These are phyloP conservation scores for Gomphus bonarii DNA, from an alignment of 1,284 basidiomycete species.

Conservation along the genomic window DNA sequence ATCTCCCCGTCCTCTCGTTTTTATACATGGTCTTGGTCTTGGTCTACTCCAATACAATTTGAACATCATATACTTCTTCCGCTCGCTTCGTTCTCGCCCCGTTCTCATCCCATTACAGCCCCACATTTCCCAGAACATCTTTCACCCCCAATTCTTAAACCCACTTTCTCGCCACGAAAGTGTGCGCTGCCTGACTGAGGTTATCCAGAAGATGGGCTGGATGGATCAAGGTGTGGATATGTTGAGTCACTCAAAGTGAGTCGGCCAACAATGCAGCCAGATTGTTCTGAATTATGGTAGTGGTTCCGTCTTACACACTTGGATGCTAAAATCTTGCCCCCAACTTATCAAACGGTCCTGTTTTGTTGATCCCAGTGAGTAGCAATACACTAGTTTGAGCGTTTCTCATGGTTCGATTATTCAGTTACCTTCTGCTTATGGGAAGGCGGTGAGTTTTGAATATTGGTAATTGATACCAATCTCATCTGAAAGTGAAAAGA, in stretches of 20 bases:
- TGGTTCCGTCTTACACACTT: conserved; percentile 69
- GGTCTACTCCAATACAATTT: conserved; percentile 61
- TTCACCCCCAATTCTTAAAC: conserved; percentile 60
- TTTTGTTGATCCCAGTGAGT: conserved; percentile 67
- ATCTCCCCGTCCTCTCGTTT: conserved; percentile 63
- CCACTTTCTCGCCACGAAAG: conserved; percentile 60
- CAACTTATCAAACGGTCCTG: conserved; percentile 63
- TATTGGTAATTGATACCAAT: not conserved
- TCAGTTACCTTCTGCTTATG: conserved; percentile 75
- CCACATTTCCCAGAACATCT: conserved; percentile 77
- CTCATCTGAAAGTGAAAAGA: conserved; percentile 31
- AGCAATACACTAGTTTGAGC: not conserved
- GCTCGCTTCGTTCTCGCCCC: conserved; percentile 54
- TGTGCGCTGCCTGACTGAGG: conserved; percentile 43
- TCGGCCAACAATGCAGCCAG: conserved; percentile 6
- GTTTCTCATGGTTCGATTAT: not conserved
- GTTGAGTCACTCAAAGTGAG: conserved; percentile 83
- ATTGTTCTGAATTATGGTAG: conserved; percentile 24
- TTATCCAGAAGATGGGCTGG: conserved; percentile 63
- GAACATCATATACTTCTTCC: conserved; percentile 40
- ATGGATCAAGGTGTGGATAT: conserved; percentile 56
- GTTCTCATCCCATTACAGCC: conserved; percentile 75
- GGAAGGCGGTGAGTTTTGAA: conserved; percentile 57
- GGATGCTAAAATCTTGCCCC: conserved; percentile 75
- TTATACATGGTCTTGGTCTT: conserved; percentile 81